Base-by-base conservation (phyloP, 805 yeast genomes). In the Spathaspora gorwiae region DNA sequence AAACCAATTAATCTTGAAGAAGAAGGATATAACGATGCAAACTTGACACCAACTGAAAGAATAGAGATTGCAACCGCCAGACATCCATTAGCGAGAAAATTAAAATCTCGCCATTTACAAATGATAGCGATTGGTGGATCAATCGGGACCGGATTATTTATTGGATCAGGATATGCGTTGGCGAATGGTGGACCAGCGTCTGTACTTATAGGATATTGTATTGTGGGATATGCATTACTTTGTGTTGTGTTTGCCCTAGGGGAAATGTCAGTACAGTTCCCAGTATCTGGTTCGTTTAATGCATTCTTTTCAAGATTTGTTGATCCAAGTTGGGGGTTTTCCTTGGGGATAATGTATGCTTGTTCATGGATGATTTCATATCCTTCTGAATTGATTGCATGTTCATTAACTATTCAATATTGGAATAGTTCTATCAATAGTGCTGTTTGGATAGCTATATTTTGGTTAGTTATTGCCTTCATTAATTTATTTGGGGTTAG, bases 71-170 rank as follows among this genome's bases (percentile, higher is more conserved):
- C 73, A 31, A 60, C 72, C 6, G 64, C 74, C 37, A 63, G 66
- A 44, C 73, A 78, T 35, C 75, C 73, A 6, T 62, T 68, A 66
- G 65, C 70, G 38, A 62, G 78, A 54, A 67, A 72, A 40, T 64
- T 76, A 50, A 70, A 68, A 47, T 58, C 68, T 39, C 66, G 81
- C 57, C 80, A 76, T 47, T 66, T 76, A 48, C 83, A 79, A 57
- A 76, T 81, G 80, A 79, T 81, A 51, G 82, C 87, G 33, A 73
- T 82, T 47, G 89, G 87, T 50, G 87, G 87, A 54, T 75, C 83
- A 48, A 80, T 83, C 50, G 88, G 89, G 61, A 81, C 87, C 11
- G 81, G 80, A 38, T 61, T 76, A 43, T 72, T 75, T 53, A 64
- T 71, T 35, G 77, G 78, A 33, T 63, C 74, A 32, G 80, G 80